These are phyloP conservation scores for Phytophthora gonapodyides DNA, from an alignment of 352 stramenopile genomes.

Conservation along the genomic window DNA sequence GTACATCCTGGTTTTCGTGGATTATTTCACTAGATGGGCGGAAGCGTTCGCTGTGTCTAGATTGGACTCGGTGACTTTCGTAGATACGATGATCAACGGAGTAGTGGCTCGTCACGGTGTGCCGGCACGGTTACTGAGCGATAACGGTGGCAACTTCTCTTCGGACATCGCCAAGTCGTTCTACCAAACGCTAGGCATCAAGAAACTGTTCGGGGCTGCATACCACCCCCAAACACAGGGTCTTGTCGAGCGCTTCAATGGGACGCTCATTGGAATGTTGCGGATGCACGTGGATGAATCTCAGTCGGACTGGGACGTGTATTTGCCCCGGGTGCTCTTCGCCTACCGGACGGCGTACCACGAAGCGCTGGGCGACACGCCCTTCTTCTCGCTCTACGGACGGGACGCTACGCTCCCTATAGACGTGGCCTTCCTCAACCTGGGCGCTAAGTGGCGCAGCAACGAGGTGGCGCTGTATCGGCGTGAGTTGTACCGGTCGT, in stretches of 20 bases:
- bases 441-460: background rate
- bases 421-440: background rate
- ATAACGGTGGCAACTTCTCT: constrained; percentile 9
- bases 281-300: background rate
- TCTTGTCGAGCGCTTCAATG: constrained; percentile 8
- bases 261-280: constrained; percentile 1
- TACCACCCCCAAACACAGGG: constrained; percentile 12
- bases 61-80: background rate
- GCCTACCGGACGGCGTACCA: constrained; percentile 4
- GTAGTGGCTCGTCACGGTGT: constrained; percentile 5
- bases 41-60: background rate
- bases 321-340: background rate
- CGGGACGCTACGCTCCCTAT: background rate
- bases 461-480: background rate
- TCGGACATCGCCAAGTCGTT: constrained; percentile 10
- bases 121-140: constrained; percentile 7
- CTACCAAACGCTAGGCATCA: constrained; percentile 5
- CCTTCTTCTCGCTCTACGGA: constrained; percentile 5
- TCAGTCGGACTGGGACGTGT: background rate
- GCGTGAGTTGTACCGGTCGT: background rate
- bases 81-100: background rate
- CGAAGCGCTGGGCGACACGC: background rate
- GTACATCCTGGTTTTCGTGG: no score
- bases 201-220: constrained; percentile 9
- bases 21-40: no score